A percentile compares a stretch with the other conserved stretches of the same genome.
Evolutionary conservation across 805 yeast species (phyloP).

Genomic region (Yarrowia bubula): DNA sequence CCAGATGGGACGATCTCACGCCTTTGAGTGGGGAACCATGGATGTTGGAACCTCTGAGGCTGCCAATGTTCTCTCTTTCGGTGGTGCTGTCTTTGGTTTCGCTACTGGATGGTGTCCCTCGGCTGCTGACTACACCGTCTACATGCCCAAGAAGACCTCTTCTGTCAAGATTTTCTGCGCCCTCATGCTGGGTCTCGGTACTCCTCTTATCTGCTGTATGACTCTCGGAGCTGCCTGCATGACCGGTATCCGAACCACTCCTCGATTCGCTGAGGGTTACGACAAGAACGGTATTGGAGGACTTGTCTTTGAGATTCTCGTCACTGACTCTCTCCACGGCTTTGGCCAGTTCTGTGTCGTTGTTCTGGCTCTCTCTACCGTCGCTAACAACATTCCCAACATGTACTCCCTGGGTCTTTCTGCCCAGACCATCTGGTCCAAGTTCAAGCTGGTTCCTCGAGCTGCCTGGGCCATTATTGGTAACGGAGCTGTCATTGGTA

Average conservation of each 20-base stretch:
- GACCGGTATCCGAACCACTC: slow-evolving; percentile 55
- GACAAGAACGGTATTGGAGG: slow-evolving; percentile 68
- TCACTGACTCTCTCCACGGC: slow-evolving; percentile 75
- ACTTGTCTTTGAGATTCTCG: slow-evolving; percentile 72
- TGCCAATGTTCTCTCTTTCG: slow-evolving; percentile 74
- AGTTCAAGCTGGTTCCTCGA: slow-evolving; percentile 74
- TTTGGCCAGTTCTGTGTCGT: slow-evolving; percentile 91
- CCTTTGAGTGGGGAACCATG: slow-evolving; percentile 56
- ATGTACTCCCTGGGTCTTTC: slow-evolving; percentile 87
- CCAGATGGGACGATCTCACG: slow-evolving; percentile 64
- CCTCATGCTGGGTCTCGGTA: slow-evolving; percentile 59
- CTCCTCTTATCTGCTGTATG: slow-evolving; percentile 71
- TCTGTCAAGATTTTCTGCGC: slow-evolving; percentile 59
- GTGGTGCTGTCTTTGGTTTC: slow-evolving; percentile 80
- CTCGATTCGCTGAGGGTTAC: slow-evolving; percentile 52
- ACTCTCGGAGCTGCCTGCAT: slow-evolving; percentile 84
- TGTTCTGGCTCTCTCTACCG: slow-evolving; percentile 76
- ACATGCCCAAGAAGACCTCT: slow-evolving; percentile 68
- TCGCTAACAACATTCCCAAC: slow-evolving; percentile 90
- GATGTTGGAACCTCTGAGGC: slow-evolving; percentile 65
- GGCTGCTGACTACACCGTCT: slow-evolving; percentile 89
- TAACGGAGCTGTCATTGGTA: slow-evolving; percentile 73
- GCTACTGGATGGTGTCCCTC: slow-evolving; percentile 95
- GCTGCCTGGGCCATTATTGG: slow-evolving; percentile 76
- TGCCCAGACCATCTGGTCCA: slow-evolving; percentile 81